phyloP scores from a whole-genome alignment of 1,284 basidiomycete species.

The Salmacisia buchloeana region DNA sequence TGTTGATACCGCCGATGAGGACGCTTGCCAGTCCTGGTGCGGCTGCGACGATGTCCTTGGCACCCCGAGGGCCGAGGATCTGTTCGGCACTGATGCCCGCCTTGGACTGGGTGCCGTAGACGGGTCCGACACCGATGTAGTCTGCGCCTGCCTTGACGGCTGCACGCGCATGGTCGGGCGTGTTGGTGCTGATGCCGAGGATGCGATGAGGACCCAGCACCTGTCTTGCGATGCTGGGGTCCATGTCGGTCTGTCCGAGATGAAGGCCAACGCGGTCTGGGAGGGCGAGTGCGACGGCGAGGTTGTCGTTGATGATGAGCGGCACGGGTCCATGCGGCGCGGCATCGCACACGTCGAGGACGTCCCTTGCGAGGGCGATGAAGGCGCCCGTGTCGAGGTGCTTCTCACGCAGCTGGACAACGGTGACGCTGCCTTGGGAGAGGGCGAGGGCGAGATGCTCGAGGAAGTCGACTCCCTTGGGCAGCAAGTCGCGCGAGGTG shows the following conservation, averaged over 20 bases:
- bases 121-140: constrained; percentile 75
- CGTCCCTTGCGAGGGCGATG: constrained; percentile 66
- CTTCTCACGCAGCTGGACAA: constrained; percentile 62
- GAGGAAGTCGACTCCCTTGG: constrained; percentile 65
- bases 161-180: constrained; percentile 41
- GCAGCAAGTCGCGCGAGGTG: constrained; percentile 72
- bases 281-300: constrained; percentile 36
- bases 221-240: constrained; percentile 61
- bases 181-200: constrained; percentile 77
- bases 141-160: constrained; percentile 57
- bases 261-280: constrained; percentile 70
- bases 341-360: constrained; percentile 66
- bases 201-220: constrained; percentile 65
- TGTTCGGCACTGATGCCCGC: constrained; percentile 41
- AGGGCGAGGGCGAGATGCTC: constrained; percentile 74
- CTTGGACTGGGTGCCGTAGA: constrained; percentile 51
- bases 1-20: constrained; percentile 45
- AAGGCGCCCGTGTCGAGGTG: constrained; percentile 56
- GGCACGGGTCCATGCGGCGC: constrained; percentile 66
- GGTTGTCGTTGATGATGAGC: constrained; percentile 69
- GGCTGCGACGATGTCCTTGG: constrained; percentile 28
- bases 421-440: constrained; percentile 74
- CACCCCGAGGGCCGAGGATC: constrained; percentile 30
- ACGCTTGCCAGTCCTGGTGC: constrained; percentile 34
- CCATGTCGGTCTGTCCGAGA: constrained; percentile 85